Conservation (phyloP, 2,329 filamentous ascomycete species). For the Exophiala calicioides region DNA sequence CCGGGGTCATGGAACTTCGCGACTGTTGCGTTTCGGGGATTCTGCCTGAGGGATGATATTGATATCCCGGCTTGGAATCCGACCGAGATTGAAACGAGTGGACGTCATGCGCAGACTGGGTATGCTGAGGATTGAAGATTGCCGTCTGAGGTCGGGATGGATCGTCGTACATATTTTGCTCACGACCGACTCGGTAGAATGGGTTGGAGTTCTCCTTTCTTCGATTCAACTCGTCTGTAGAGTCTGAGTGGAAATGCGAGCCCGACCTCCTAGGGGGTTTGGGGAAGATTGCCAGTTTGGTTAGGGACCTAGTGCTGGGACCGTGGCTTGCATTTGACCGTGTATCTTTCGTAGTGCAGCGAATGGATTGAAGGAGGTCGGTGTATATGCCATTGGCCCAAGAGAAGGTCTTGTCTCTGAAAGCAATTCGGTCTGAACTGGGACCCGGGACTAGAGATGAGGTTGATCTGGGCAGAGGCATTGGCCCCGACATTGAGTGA, state of each 20-base stretch:
- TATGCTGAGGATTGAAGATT: conserved; percentile 22
- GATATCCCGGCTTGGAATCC: conserved; percentile 1
- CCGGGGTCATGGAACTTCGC: not conserved
- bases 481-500: conserved; percentile 8
- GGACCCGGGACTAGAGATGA: conserved; percentile 22
- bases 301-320: conserved; percentile 42
- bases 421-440: conserved; percentile 39
- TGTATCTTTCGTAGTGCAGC: conserved; percentile 47
- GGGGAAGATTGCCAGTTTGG: conserved; percentile 61
- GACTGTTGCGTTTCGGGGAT: conserved; percentile 5
- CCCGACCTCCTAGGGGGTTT: conserved; percentile 61
- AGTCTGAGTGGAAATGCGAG: conserved; percentile 48
- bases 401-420: conserved; percentile 67
- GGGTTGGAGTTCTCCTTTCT: conserved; percentile 38
- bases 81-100: conserved; percentile 1
- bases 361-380: conserved; percentile 66
- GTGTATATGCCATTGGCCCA: conserved; percentile 74
- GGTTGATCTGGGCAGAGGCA: conserved; percentile 10
- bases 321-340: conserved; percentile 40
- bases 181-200: conserved; percentile 33
- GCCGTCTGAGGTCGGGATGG: conserved; percentile 29
- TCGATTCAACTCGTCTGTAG: conserved; percentile 25
- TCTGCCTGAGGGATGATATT: conserved; percentile 11
- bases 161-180: conserved; percentile 22
- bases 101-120: conserved; percentile 3